These are phyloP conservation scores for Sclerotinia spermophila DNA, from an alignment of 2,329 filamentous ascomycete genomes.

Conservation along the genomic window DNA sequence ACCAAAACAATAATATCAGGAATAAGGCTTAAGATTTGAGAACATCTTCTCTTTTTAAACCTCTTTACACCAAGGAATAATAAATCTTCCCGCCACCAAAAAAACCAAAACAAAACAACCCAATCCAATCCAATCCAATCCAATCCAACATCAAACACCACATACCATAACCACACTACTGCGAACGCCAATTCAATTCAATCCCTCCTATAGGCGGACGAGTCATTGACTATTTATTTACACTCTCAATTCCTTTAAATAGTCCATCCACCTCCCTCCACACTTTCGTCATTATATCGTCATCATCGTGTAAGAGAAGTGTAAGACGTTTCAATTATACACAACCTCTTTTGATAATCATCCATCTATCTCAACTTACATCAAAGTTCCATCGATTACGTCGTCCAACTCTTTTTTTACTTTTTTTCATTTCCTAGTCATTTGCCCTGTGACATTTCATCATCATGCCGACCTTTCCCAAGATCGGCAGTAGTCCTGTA, in stretches of 20 bases:
- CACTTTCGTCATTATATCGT: conserved; percentile 7
- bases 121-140: background rate
- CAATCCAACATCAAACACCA: background rate
- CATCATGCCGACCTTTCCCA: conserved; percentile 2
- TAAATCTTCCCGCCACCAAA: background rate
- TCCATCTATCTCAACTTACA: background rate
- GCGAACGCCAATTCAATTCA: background rate
- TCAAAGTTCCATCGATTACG: background rate
- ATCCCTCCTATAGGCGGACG: background rate
- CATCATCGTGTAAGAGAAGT: background rate
- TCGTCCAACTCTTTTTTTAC: background rate
- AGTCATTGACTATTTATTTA: background rate
- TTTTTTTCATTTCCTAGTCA: background rate
- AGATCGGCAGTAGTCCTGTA: background rate
- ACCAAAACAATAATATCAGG: background rate
- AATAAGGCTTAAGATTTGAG: background rate
- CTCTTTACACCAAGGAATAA: background rate
- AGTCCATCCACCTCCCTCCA: too few relatives aligned
- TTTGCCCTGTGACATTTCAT: background rate
- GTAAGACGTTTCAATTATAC: too few relatives aligned
- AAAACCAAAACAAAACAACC: too few relatives aligned
- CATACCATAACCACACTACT: background rate
- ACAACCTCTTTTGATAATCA: background rate
- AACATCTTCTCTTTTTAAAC: background rate
- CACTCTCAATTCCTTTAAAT: background rate